Evolutionary conservation across 2,329 filamentous ascomycete species (phyloP).

Genomic region (Dryadomyces quercivorus): DNA sequence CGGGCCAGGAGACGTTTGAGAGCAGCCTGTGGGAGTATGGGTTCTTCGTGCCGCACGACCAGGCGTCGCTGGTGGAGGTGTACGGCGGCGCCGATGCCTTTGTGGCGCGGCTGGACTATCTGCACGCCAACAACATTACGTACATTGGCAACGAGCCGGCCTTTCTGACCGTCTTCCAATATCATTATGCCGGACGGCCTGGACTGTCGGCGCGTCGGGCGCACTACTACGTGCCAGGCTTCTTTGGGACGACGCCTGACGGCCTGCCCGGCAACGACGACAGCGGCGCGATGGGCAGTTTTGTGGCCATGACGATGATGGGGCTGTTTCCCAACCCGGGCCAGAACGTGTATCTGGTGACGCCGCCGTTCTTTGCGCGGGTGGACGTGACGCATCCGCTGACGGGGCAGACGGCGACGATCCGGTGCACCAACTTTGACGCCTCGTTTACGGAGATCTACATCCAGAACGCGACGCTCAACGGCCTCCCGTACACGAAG

Average conservation of each 20-base stretch:
- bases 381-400: conserved; percentile 44
- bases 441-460: conserved; percentile 42
- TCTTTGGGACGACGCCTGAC: conserved; percentile 44
- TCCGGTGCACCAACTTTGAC: conserved; percentile 52
- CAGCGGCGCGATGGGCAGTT: conserved; percentile 57
- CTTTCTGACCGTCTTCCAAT: conserved; percentile 55
- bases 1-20: conserved; percentile 59
- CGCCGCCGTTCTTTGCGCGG: conserved; percentile 51
- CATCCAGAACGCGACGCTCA: conserved; percentile 51
- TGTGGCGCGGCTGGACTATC: conserved; percentile 45
- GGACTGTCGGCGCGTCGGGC: conserved; percentile 39
- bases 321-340: conserved; percentile 58
- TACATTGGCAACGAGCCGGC: conserved; percentile 53
- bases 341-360: conserved; percentile 61
- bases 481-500: conserved; percentile 47
- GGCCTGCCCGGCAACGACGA: conserved; percentile 63
- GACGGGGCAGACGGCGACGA: conserved; percentile 47
- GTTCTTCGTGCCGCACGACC: conserved; percentile 48
- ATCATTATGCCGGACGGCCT: conserved; percentile 56
- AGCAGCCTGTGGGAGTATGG: conserved; percentile 61
- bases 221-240: conserved; percentile 53
- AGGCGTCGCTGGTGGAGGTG: conserved; percentile 38
- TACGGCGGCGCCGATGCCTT: conserved; percentile 49
- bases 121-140: conserved; percentile 51
- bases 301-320: conserved; percentile 55